Conservation (phyloP, 108 stramenopile genomes). For the Pseudonitzschia multiseries region DNA sequence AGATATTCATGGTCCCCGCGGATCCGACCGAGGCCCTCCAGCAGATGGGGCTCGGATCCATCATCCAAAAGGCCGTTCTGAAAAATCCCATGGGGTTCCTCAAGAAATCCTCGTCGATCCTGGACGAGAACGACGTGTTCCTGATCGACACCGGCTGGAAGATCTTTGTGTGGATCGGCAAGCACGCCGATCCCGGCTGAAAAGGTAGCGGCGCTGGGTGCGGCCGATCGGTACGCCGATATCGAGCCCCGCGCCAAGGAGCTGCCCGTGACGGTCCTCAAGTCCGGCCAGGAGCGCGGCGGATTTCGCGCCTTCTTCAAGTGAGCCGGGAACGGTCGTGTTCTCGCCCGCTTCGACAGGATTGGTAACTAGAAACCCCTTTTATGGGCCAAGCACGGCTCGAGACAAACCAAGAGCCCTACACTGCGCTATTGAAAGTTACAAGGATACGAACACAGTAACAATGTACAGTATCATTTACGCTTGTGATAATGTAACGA, state of each 20-base stretch:
- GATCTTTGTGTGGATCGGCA: conserved; percentile 81
- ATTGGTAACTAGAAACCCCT: too few relatives aligned
- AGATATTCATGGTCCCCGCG: conserved; percentile 50
- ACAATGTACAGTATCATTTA: too few relatives aligned
- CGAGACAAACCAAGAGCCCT: too few relatives aligned
- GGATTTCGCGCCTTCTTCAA: conserved; percentile 7
- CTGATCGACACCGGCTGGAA: conserved; percentile 72
- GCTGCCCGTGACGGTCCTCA: conserved; percentile 44
- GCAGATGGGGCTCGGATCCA: conserved; percentile 43
- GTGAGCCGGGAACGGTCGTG: neutral
- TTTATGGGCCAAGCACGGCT: too few relatives aligned
- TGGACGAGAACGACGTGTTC: conserved; percentile 66
- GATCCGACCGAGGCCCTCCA: conserved; percentile 45
- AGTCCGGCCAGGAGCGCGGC: conserved; percentile 10
- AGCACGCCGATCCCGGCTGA: conserved; percentile 55
- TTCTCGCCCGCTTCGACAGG: too few relatives aligned
- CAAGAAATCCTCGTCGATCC: conserved; percentile 30
- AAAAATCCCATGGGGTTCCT: conserved; percentile 13
- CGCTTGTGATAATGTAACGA: too few relatives aligned
- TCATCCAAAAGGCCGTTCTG: conserved; percentile 21
- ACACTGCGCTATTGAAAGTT: too few relatives aligned
- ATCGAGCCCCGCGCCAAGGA: conserved; percentile 34
- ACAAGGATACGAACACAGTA: too few relatives aligned
- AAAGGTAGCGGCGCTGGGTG: conserved; percentile 67
- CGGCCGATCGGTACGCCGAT: conserved; percentile 38